phyloP scores from a whole-genome alignment of 805 yeast species.

The Barnettozyma sucrosica region DNA sequence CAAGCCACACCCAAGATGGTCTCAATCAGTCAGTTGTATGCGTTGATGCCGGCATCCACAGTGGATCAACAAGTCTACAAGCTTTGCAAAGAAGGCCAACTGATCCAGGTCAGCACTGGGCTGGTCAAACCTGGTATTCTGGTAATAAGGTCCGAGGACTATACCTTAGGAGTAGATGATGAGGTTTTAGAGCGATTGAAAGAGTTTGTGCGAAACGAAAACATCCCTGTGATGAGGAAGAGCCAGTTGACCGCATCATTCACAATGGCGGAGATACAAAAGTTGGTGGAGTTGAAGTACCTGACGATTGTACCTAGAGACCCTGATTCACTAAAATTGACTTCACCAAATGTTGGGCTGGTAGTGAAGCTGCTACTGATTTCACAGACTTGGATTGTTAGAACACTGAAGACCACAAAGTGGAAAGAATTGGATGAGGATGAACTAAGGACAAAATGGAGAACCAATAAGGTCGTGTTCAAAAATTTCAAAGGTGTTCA shows the following conservation, averaged over 20 bases:
- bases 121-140: conserved; percentile 32
- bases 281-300: conserved; percentile 36
- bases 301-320: conserved; percentile 39
- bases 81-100: conserved; percentile 30
- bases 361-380: conserved; percentile 38
- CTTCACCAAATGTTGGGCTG: conserved; percentile 48
- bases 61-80: conserved; percentile 42
- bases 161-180: conserved; percentile 6
- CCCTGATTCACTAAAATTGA: conserved; percentile 33
- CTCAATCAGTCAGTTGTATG: conserved; percentile 36
- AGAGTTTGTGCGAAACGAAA: neutral
- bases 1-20: conserved; percentile 13
- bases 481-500: conserved; percentile 47
- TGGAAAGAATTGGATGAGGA: conserved; percentile 40
- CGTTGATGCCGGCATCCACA: conserved; percentile 43
- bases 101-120: conserved; percentile 29
- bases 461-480: conserved; percentile 36
- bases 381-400: conserved; percentile 40
- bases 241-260: conserved; percentile 6
- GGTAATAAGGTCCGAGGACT: conserved; percentile 26
- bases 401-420: conserved; percentile 31
- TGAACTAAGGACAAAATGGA: conserved; percentile 40
- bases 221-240: neutral
- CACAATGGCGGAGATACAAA: conserved; percentile 23
- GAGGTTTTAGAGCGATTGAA: conserved; percentile 4